Conservation (phyloP, 192 early-diverging fungal species). For the Backusella circina region DNA sequence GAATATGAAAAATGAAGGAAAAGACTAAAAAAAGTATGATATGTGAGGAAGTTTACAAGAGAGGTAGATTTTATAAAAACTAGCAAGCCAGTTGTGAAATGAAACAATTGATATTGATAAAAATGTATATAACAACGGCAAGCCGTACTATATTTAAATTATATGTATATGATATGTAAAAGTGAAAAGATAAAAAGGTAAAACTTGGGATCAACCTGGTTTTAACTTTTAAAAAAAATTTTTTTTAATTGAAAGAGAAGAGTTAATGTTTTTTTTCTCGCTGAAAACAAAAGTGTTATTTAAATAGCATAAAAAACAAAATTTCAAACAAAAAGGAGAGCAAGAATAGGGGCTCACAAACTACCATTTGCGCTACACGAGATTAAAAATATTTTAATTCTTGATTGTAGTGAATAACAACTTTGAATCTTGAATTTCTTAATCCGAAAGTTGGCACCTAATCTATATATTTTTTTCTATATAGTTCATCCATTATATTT, state of each 20-base stretch:
- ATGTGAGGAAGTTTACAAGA: background rate
- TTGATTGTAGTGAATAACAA: slow-evolving; percentile 3
- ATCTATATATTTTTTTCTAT: background rate
- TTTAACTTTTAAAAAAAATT: background rate
- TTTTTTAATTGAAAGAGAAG: background rate
- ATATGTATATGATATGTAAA: background rate
- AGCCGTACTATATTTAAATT: slow-evolving; percentile 1
- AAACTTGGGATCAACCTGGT: background rate
- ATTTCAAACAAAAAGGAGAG: background rate
- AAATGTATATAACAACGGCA: background rate
- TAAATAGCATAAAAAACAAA: slow-evolving; percentile 5
- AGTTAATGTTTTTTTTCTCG: background rate
- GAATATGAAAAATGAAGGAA: slow-evolving; percentile 1
- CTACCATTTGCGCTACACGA: background rate
- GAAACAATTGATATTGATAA: background rate
- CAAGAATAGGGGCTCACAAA: background rate
- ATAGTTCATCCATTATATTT: background rate
- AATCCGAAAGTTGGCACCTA: slow-evolving; percentile 1
- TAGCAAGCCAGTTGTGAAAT: slow-evolving; percentile 2
- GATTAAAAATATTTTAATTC: background rate
- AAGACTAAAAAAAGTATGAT: background rate
- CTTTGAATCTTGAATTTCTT: slow-evolving; percentile 1
- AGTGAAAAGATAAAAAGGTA: background rate
- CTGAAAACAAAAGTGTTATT: background rate
- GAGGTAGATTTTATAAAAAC: background rate